Conservation (phyloP, 1,284 basidiomycete genomes). For the Ustilago cynodontis region DNA sequence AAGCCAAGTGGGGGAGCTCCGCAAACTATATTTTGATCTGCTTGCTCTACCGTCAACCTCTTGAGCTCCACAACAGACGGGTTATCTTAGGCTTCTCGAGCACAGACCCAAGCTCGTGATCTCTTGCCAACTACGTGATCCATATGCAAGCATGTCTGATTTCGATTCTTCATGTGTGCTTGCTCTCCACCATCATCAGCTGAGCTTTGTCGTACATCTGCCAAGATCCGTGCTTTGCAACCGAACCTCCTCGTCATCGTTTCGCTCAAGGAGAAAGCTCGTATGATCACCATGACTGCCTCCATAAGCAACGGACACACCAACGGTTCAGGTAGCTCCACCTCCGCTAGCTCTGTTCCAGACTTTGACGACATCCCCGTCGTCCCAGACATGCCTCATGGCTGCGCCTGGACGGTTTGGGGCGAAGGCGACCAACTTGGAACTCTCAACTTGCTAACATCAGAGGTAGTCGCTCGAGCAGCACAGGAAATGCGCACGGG, state of each 20-base stretch:
- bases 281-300: background rate
- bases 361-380: conserved; percentile 38
- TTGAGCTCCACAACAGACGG: background rate
- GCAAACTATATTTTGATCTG: conserved; percentile 9
- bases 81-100: background rate
- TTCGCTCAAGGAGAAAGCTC: background rate
- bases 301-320: background rate
- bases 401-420: conserved; percentile 49
- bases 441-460: conserved; percentile 43
- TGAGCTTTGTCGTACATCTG: background rate
- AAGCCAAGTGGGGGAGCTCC: conserved; percentile 17
- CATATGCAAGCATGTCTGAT: background rate
- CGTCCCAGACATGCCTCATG: conserved; percentile 41
- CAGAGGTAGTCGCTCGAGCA: conserved; percentile 23
- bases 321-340: conserved; percentile 4
- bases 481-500: conserved; percentile 43
- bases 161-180: background rate
- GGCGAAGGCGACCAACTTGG: conserved; percentile 38
- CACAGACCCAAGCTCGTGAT: background rate
- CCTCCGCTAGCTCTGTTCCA: conserved; percentile 17
- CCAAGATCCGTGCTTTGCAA: background rate
- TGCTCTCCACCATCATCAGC: conserved; percentile 2
- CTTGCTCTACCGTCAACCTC: background rate
- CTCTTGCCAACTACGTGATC: background rate
- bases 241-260: background rate